phyloP scores from a whole-genome alignment of 805 yeast species.

The Debaryomyces maramus region DNA sequence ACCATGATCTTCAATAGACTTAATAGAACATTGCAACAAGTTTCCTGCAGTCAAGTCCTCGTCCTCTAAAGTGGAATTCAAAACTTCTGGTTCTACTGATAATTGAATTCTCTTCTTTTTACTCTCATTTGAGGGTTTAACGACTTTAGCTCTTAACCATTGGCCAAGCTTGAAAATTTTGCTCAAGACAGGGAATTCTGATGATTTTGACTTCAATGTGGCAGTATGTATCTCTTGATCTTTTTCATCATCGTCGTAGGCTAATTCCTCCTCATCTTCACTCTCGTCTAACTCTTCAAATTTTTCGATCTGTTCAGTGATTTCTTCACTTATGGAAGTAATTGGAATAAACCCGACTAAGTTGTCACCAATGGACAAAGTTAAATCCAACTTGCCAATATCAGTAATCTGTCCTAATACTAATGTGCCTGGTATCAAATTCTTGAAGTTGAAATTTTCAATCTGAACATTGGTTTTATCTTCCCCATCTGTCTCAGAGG shows the following conservation, averaged over 20 bases:
- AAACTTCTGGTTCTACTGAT: constrained; percentile 69
- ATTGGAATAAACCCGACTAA: constrained; percentile 77
- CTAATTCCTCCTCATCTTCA: constrained; percentile 33
- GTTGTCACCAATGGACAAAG: constrained; percentile 76
- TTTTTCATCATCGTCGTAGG: constrained; percentile 28
- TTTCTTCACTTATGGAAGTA: constrained; percentile 64
- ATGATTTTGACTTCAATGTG: constrained; percentile 21
- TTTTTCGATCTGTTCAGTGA: constrained; percentile 57
- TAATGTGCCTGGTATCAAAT: constrained; percentile 65
- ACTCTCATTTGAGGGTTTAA: constrained; percentile 47
- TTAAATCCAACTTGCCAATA: constrained; percentile 62
- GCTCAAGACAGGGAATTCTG: constrained; percentile 56
- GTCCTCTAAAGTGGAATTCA: constrained; percentile 58
- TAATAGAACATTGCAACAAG: constrained; percentile 72
- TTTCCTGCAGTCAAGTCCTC: constrained; percentile 67
- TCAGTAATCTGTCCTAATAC: constrained; percentile 75
- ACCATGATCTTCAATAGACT: constrained; percentile 91
- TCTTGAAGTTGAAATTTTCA: constrained; percentile 62
- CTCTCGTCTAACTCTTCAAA: constrained; percentile 43
- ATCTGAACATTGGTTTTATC: constrained; percentile 45
- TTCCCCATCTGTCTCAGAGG: constrained; percentile 18
- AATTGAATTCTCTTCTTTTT: constrained; percentile 66
- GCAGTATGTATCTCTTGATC: constrained; percentile 20
- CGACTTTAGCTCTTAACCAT: constrained; percentile 83
- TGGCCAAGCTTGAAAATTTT: constrained; percentile 68